phyloP scores from a whole-genome alignment of 2,329 filamentous ascomycete genomes.

The Colletotrichum sp. region DNA sequence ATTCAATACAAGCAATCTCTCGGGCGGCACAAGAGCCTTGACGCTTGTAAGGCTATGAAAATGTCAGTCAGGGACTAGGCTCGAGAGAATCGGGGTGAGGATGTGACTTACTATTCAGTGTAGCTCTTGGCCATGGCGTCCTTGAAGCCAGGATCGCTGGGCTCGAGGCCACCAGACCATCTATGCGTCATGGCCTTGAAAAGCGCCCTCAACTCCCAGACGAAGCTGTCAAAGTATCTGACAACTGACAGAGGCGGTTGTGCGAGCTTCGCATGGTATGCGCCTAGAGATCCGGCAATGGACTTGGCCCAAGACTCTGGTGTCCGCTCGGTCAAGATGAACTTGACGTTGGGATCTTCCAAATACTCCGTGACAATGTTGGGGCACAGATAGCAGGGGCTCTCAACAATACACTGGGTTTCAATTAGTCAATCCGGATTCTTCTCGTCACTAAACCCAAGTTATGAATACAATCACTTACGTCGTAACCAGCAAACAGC shows the following conservation, averaged over 20 bases:
- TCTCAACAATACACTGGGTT: slow-evolving; percentile 4
- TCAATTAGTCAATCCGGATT: rapidly evolving
- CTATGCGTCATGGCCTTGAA: slow-evolving; percentile 9
- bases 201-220: slow-evolving; percentile 9
- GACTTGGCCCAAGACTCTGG: slow-evolving; percentile 38
- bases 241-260: slow-evolving; percentile 13
- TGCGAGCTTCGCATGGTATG: slow-evolving; percentile 11
- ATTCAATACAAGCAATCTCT: slow-evolving; percentile 31
- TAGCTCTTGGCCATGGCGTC: slow-evolving; percentile 10
- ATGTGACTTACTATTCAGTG: background rate
- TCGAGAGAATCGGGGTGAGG: too few relatives aligned
- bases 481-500: slow-evolving; percentile 42
- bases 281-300: slow-evolving; percentile 28
- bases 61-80: background rate
- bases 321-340: slow-evolving; percentile 38
- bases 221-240: slow-evolving; percentile 12
- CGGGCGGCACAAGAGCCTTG: slow-evolving; percentile 26
- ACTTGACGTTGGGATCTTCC: slow-evolving; percentile 36
- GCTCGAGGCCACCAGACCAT: slow-evolving; percentile 13
- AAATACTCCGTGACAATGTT: slow-evolving; percentile 29
- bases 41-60: slow-evolving; percentile 26
- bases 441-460: background rate
- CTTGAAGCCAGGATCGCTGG: background rate
- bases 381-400: slow-evolving; percentile 32
- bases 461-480: background rate